Conservation (phyloP, 495 filamentous ascomycete species). For the Parathielavia appendiculata region DNA sequence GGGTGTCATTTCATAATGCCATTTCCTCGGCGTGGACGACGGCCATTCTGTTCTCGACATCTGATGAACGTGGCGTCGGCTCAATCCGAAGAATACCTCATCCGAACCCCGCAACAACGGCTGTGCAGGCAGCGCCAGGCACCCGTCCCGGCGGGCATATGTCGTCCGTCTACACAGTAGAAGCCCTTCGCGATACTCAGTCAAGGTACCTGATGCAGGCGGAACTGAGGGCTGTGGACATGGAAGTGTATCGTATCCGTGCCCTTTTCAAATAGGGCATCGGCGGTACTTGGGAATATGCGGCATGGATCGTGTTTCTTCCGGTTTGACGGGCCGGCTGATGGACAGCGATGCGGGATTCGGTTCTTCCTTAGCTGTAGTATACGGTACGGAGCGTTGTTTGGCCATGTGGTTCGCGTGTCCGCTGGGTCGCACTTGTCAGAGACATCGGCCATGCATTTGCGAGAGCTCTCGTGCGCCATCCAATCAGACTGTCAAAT, state of each 20-base stretch:
- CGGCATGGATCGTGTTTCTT: not conserved
- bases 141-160: slow-evolving; percentile 1
- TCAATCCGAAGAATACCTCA: slow-evolving; percentile 12
- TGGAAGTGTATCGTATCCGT: too few relatives aligned
- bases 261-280: too few relatives aligned
- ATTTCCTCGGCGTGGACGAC: slow-evolving; percentile 3
- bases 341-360: too few relatives aligned
- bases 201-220: too few relatives aligned
- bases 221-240: too few relatives aligned
- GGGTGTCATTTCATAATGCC: slow-evolving; percentile 7
- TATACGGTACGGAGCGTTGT: too few relatives aligned
- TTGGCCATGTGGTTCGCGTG: not conserved
- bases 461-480: not conserved
- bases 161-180: not conserved
- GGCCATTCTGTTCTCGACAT: not conserved
- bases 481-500: not conserved
- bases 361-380: too few relatives aligned
- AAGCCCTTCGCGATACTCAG: too few relatives aligned
- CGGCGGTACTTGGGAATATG: not conserved
- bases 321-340: not conserved
- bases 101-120: slow-evolving; percentile 5
- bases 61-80: not conserved
- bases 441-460: not conserved
- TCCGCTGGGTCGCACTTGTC: not conserved
- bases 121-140: slow-evolving; percentile 8